Conservation (phyloP, 2,329 filamentous ascomycete genomes). For the Sphaerulina musiva region DNA sequence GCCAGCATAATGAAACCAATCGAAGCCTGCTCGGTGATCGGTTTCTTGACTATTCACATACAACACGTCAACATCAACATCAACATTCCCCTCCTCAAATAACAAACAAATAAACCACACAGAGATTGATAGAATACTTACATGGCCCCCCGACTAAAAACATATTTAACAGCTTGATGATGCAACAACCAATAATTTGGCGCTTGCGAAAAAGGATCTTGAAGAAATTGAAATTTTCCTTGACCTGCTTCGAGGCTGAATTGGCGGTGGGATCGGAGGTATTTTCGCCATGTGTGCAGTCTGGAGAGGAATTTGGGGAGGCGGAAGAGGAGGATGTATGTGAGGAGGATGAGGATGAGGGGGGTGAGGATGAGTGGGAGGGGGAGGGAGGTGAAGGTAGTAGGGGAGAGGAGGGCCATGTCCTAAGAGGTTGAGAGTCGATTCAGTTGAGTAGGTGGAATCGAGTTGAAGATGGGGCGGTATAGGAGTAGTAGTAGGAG, state of each 20-base stretch:
- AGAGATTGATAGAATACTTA: neutral
- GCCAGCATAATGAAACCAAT: conserved; percentile 5
- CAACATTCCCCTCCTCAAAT: too few relatives aligned
- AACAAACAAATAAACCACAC: too few relatives aligned
- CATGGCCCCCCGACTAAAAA: conserved; percentile 3
- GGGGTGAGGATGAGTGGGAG: too few relatives aligned
- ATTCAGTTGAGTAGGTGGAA: too few relatives aligned
- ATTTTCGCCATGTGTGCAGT: neutral
- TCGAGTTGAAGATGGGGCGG: too few relatives aligned
- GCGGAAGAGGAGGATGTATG: too few relatives aligned
- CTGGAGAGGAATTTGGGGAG: neutral
- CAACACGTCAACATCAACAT: too few relatives aligned
- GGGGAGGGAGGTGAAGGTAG: too few relatives aligned
- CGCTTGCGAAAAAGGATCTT: conserved; percentile 7
- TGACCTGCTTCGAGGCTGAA: neutral
- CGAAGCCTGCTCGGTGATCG: conserved; percentile 6
- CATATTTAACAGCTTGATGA: conserved; percentile 4
- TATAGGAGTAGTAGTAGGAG: too few relatives aligned
- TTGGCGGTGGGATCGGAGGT: neutral
- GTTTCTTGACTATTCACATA: neutral
- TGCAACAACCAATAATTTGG: conserved; percentile 4
- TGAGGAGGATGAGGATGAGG: too few relatives aligned
- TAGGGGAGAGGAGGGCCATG: too few relatives aligned
- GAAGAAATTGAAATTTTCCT: neutral
- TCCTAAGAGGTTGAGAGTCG: too few relatives aligned